A percentile compares a stretch with the other conserved stretches of the same genome.
These are phyloP conservation scores for Knoxia roxburghii DNA, from an alignment of 257 asterid genomes.

Conservation along the genomic window DNA sequence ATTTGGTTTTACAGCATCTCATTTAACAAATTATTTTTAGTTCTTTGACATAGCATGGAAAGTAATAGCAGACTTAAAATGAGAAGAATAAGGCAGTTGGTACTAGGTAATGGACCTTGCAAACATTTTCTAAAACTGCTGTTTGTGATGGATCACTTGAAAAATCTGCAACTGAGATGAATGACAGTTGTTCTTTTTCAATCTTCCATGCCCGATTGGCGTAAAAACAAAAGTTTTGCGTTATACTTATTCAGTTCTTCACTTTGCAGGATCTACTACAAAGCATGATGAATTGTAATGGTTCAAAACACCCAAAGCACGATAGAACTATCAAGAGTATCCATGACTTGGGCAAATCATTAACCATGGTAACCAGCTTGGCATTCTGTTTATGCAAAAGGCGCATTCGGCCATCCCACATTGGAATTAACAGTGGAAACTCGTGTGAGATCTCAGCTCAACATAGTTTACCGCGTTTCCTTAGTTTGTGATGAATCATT, in stretches of 20 bases:
- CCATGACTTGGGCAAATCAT: not conserved
- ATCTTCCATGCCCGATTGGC: not conserved
- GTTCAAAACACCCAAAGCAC: slow-evolving; percentile 5
- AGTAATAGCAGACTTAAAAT: not conserved
- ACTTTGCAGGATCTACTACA: slow-evolving; percentile 39
- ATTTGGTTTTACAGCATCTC: not conserved
- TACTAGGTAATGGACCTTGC: not conserved
- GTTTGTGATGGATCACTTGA: not conserved
- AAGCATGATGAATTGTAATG: slow-evolving; percentile 69
- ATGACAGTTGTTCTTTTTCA: not conserved
- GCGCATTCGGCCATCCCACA: not conserved
- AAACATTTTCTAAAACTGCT: not conserved
- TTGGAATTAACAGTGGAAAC: not conserved
- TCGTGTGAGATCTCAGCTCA: not conserved
- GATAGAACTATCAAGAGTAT: not conserved
- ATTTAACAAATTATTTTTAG: not conserved
- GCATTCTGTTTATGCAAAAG: not conserved
- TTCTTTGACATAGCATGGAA: not conserved
- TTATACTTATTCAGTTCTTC: not conserved
- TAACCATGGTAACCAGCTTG: not conserved
- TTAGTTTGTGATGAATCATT: too few species aligned
- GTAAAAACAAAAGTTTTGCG: not conserved
- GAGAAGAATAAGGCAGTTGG: not conserved
- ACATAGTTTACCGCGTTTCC: not conserved
- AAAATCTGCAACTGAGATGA: not conserved